Evolutionary conservation across 2,329 filamentous ascomycete genomes (phyloP), one percentile per base, ranked within the genome.

Genomic region (Microascus cirrosus): DNA sequence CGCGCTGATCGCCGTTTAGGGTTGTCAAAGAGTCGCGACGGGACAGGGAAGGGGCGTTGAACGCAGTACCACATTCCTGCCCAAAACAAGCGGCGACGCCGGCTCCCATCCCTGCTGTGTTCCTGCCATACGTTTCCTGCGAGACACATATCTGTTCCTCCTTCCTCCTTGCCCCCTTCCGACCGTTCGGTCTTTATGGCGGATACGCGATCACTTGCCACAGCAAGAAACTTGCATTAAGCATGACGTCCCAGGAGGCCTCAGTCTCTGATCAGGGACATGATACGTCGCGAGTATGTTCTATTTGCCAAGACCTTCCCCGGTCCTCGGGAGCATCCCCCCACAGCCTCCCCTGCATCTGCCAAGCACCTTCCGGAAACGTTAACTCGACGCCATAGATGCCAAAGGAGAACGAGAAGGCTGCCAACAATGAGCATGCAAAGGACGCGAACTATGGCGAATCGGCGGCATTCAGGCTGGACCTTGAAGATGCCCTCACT

Each of bases 401-500:
- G 12, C 25, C 51, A 35, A 13, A 25, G 42, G 25, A 18, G 51
- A 28, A 56, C 25, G 36, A 25, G 15, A 15, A 24, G 20, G 22
- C 24, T 18, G 22, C 12, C 22, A 53, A 57, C 18, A 57, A 53
- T 57, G 55, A 28, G 28, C 35, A 28, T 10, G 55, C 55, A 13
- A 22, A 50, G 2, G 42, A 32, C 24, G 24, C 24, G 18, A 28
- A 22, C 28, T 42, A 56, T 35, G 48, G 39, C 48, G 32, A 52
- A 22, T 25, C 48, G 24, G 25, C 55, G 2, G 18, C 28, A 12
- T 57, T 57, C 48, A 57, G 53, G 32, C 12, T 67, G 56, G 63
- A 70, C 58, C 62, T 62, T 32, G 59, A 64, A 25, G 67, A 70
- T 63, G 69, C 67, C 25, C 60, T 71, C 20, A 71, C 68, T 15